These are phyloP conservation scores for Ophiostoma pallidulum DNA, from an alignment of 2,329 filamentous ascomycete genomes.

Conservation along the genomic window DNA sequence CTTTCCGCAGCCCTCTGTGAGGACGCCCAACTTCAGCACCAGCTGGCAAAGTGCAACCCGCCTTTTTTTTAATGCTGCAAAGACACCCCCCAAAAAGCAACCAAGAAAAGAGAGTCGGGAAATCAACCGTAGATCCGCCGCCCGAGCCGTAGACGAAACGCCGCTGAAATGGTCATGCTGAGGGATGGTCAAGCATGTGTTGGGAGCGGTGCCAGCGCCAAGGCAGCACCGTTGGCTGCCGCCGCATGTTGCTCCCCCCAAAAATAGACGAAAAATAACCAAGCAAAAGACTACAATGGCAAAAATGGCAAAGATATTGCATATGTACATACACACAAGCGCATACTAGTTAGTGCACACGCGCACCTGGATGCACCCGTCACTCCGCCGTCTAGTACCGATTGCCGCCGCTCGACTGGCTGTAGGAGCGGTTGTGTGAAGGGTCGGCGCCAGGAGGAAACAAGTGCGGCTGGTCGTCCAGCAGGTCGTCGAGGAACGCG, in stretches of 20 bases:
- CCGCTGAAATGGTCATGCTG: not conserved
- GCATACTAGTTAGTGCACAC: not conserved
- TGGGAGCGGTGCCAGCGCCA: not conserved
- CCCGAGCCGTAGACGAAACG: constrained; percentile 6
- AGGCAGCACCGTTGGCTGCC: not conserved
- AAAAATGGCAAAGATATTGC: no score
- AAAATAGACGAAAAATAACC: no score
- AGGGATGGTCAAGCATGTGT: not conserved
- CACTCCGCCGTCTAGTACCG: constrained; percentile 12
- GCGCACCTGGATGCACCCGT: not conserved
- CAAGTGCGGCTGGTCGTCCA: constrained; percentile 59
- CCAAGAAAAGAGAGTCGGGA: not conserved
- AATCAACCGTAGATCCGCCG: constrained; percentile 6
- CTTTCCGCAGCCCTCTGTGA: no score
- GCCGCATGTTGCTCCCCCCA: not conserved
- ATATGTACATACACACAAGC: no score
- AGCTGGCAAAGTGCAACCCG: no score
- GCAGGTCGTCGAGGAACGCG: constrained; percentile 80
- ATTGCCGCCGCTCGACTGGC: constrained; percentile 18
- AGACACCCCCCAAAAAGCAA: not conserved
- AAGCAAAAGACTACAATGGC: no score
- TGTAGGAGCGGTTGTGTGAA: constrained; percentile 20
- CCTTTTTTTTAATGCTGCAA: no score
- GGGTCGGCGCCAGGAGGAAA: constrained; percentile 33
- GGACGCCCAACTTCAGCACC: no score